A percentile compares a stretch with the other conserved stretches of the same genome.
Evolutionary conservation across 371 early-diverging fungal species (phyloP).

Genomic region (Mucor velutinosus): DNA sequence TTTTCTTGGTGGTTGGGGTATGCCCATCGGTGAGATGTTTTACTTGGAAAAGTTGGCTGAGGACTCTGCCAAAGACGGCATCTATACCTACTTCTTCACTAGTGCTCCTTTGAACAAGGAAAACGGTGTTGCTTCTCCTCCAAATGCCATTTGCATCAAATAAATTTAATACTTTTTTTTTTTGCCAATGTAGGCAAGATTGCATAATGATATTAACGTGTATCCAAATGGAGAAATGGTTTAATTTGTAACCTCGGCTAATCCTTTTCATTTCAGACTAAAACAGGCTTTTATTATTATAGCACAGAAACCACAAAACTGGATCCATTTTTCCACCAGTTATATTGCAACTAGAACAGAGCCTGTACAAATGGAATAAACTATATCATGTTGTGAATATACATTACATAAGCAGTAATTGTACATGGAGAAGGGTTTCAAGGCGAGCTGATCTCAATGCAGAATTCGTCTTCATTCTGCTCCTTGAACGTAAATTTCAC

Average conservation of each 20-base stretch:
- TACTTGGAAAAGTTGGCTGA: slow-evolving; percentile 41
- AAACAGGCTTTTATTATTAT: background rate
- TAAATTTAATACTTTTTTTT: slow-evolving; percentile 10
- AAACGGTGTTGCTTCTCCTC: slow-evolving; percentile 43
- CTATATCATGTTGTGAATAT: background rate
- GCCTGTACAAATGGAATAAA: background rate
- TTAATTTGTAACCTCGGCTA: background rate
- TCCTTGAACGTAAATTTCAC: background rate
- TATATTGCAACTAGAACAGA: background rate
- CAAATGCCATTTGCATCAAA: slow-evolving; percentile 50
- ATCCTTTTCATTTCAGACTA: background rate
- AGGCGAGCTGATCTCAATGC: background rate
- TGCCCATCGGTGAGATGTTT: slow-evolving; percentile 52
- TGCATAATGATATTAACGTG: too few species aligned
- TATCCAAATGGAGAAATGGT: too few species aligned
- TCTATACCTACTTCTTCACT: slow-evolving; percentile 44
- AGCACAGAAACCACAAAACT: background rate
- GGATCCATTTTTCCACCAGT: background rate
- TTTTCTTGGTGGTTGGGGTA: slow-evolving; percentile 44
- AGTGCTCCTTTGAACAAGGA: slow-evolving; percentile 48
- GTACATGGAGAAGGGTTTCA: too few species aligned
- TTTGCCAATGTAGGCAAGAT: too few species aligned
- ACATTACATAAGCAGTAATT: background rate
- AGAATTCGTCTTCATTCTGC: background rate
- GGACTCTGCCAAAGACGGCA: slow-evolving; percentile 38